Evolutionary conservation across 495 filamentous ascomycete species (phyloP).

Genomic region (Cenococcum geophilum): DNA sequence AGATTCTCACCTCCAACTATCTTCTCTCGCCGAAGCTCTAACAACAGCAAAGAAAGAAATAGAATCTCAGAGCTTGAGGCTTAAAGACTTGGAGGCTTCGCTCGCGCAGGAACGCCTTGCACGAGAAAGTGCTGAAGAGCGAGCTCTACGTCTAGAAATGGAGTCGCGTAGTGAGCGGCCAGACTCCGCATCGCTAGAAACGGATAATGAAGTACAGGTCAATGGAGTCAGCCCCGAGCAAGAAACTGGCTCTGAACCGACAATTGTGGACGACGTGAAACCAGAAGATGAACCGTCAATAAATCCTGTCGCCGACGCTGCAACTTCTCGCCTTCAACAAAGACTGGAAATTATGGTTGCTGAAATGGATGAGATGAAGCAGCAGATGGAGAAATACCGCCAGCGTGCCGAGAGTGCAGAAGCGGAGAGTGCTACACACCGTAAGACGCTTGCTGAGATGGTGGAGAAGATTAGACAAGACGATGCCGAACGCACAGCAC

Average conservation of each 20-base stretch:
- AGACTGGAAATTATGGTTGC: conserved; percentile 71
- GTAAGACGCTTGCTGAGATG: conserved; percentile 79
- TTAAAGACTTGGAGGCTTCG: conserved; percentile 75
- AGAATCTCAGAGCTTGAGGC: conserved; percentile 65
- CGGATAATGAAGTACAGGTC: conserved; percentile 18
- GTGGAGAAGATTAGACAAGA: conserved; percentile 70
- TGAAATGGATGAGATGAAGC: conserved; percentile 77
- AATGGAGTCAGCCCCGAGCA: conserved; percentile 16
- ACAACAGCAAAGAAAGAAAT: conserved; percentile 75
- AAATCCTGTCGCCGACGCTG: conserved; percentile 17
- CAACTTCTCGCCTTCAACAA: conserved; percentile 53
- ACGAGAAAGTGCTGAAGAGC: conserved; percentile 74
- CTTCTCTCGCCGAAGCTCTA: conserved; percentile 74
- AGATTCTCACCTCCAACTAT: conserved; percentile 62
- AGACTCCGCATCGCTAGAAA: conserved; percentile 26
- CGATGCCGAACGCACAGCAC: conserved; percentile 47
- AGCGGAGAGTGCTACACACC: conserved; percentile 57
- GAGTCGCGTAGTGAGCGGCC: conserved; percentile 34
- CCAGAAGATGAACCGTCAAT: conserved; percentile 39
- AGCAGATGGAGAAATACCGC: conserved; percentile 71
- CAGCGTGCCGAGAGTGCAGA: conserved; percentile 74
- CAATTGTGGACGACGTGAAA: conserved; percentile 43
- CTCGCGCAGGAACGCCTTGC: conserved; percentile 73
- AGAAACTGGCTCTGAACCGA: conserved; percentile 34
- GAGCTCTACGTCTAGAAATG: conserved; percentile 62